Evolutionary conservation across 176 grass and related monocot species (phyloP).

Genomic region (Phyllostachys edulis): DNA sequence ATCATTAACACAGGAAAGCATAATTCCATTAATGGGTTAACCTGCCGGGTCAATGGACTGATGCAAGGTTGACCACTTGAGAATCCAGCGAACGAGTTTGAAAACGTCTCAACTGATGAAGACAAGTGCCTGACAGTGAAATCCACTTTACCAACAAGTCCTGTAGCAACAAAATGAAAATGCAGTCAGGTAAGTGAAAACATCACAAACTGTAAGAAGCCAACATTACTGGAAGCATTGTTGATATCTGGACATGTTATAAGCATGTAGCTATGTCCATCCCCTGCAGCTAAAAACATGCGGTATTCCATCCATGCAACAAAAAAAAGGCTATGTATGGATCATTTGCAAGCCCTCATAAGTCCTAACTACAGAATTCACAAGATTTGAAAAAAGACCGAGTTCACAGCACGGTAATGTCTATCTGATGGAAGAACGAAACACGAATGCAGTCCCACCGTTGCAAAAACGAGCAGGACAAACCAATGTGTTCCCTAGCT

Average conservation of each 20-base stretch:
- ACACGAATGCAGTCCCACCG: background rate
- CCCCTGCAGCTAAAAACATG: background rate
- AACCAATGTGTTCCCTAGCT: background rate
- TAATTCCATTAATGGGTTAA: constrained; percentile 29
- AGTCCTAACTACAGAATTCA: background rate
- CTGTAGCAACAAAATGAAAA: constrained; percentile 45
- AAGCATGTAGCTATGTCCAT: background rate
- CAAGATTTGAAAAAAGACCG: background rate
- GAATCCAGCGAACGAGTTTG: constrained; percentile 66
- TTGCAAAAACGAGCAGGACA: background rate
- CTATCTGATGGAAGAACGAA: background rate
- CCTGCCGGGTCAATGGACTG: constrained; percentile 38
- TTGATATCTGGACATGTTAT: background rate
- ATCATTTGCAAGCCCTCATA: background rate
- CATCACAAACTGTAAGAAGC: background rate
- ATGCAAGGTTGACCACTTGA: constrained; percentile 82
- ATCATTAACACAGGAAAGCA: background rate
- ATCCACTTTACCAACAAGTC: constrained; percentile 88
- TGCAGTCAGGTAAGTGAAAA: constrained; percentile 8
- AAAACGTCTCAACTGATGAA: constrained; percentile 67
- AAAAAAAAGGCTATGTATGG: background rate
- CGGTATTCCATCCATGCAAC: background rate
- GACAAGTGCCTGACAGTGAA: constrained; percentile 98
- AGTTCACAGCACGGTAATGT: background rate
- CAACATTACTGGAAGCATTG: background rate